Evolutionary conservation across 1,139 yeast species (phyloP), one percentile per base, ranked within the genome.

Genomic region (Hemisphaericaspora xylanilytica): DNA sequence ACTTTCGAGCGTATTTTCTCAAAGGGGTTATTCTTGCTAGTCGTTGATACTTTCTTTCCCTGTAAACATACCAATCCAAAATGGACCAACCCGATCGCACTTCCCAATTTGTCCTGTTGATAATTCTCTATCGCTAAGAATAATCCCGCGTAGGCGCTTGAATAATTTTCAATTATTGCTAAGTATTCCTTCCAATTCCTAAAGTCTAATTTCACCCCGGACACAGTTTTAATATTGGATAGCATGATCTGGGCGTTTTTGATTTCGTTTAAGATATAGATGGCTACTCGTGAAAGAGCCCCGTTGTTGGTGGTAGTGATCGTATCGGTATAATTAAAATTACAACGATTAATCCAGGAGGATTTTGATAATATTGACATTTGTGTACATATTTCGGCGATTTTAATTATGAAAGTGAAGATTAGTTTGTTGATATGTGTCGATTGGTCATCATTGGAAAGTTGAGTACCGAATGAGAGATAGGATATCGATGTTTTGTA

Each of bases 51-150:
- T 18, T 53, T 53, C 43, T 68, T 70, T 37, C 69, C 65, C 41
- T 72, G 76, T 15, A 72, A 53, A 16, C 57, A 54, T n/a, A 71
- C 47, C 12, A 71, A 53, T 20, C 73, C 53, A 37, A 58, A 70
- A 39, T 70, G 67, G 4, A 70, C 50, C 14, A 71, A 50, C 0
- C 78, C 78, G 16, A 72, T 58, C 1, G 77, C 73, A 30, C 60
- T 63, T 1, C 78, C 78, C 9, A 70, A 36, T 39, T 64, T 61
- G 35, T 60, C 55, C 35, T 69, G 66, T 43, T 67, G 73, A 46
- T 72, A 70, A 37, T 61, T 55, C 41, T 71, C 77, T 29, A 70
- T 63, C 0, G 75, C 55, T 15, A 70, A 55, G 43, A 70, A 72
- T 30, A 68, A 49, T 0, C 73, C 76, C 25, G 75, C 69, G 41